Percentiles rank a stretch among this genome's conserved stretches.
Evolutionary conservation across 2,329 filamentous ascomycete genomes (phyloP).

Genomic region (Pestalotiopsis sp.): DNA sequence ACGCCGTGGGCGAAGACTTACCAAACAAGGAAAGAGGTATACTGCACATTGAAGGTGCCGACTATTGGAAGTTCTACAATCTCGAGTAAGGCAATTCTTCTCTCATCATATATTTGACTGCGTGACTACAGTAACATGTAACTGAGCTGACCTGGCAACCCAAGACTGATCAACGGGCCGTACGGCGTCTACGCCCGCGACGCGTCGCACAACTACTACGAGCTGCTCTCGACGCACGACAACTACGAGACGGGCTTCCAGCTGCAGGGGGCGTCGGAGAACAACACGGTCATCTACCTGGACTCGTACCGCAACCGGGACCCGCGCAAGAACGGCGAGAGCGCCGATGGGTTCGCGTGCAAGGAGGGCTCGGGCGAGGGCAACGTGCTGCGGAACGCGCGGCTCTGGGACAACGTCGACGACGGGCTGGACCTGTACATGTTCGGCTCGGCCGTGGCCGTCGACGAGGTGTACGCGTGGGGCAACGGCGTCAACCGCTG

Average conservation of each 20-base stretch:
- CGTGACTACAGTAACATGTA: not conserved
- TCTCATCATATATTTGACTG: no score
- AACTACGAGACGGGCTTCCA: constrained; percentile 40
- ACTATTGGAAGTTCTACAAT: constrained; percentile 49
- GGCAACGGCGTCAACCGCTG: constrained; percentile 49
- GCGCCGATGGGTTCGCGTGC: constrained; percentile 51
- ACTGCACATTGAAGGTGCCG: constrained; percentile 46
- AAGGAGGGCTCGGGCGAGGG: constrained; percentile 50
- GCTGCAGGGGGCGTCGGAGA: constrained; percentile 32
- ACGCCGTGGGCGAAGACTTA: constrained; percentile 40
- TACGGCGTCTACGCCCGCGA: constrained; percentile 40
- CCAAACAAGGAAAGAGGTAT: constrained; percentile 46
- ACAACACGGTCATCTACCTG: constrained; percentile 44
- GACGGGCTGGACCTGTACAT: constrained; percentile 48
- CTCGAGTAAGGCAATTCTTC: constrained; percentile 23
- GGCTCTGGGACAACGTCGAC: constrained; percentile 54
- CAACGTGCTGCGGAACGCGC: constrained; percentile 46
- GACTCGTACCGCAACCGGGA: constrained; percentile 49
- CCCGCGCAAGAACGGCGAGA: constrained; percentile 55
- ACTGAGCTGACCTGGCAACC: not conserved
- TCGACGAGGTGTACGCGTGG: constrained; percentile 47
- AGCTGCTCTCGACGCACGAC: constrained; percentile 38
- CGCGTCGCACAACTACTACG: constrained; percentile 39
- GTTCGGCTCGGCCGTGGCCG: constrained; percentile 42
- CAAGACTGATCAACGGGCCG: constrained; percentile 36